A percentile compares a stretch with the other conserved stretches of the same genome.
These are phyloP conservation scores for Phlebopus sp. DNA, from an alignment of 1,284 basidiomycete genomes.

Conservation along the genomic window DNA sequence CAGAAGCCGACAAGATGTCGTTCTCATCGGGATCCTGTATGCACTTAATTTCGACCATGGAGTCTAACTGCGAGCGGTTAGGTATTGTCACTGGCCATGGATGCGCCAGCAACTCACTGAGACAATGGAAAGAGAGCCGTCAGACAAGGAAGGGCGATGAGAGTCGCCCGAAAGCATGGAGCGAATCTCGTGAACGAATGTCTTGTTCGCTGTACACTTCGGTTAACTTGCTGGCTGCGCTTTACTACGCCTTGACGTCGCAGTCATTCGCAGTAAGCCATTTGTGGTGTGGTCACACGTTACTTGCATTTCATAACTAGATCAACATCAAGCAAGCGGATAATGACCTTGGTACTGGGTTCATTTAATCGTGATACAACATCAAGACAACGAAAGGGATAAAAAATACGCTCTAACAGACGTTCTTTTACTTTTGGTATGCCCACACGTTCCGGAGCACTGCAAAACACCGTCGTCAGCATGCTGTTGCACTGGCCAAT, in stretches of 20 bases:
- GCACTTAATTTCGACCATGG: conserved; percentile 79
- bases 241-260: conserved; percentile 3
- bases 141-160: conserved; percentile 32
- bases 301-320: neutral
- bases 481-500: neutral
- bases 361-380: conserved; percentile 10
- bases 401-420: conserved; percentile 17
- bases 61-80: conserved; percentile 45
- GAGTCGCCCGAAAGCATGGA: conserved; percentile 27
- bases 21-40: conserved; percentile 23
- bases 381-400: conserved; percentile 10
- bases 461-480: conserved; percentile 27
- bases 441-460: conserved; percentile 78
- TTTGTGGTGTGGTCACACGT: conserved; percentile 20
- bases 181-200: neutral
- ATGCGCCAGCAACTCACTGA: conserved; percentile 35
- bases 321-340: neutral
- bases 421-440: conserved; percentile 66
- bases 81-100: neutral
- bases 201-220: neutral
- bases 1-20: conserved; percentile 24
- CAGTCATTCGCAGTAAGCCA: conserved; percentile 14
- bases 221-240: conserved; percentile 12
- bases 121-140: conserved; percentile 40
- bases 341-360: neutral